A percentile compares a stretch with the other conserved stretches of the same genome.
These are phyloP conservation scores for Gossypium schwendimanii DNA, from an alignment of 441 rosid genomes.

Conservation along the genomic window DNA sequence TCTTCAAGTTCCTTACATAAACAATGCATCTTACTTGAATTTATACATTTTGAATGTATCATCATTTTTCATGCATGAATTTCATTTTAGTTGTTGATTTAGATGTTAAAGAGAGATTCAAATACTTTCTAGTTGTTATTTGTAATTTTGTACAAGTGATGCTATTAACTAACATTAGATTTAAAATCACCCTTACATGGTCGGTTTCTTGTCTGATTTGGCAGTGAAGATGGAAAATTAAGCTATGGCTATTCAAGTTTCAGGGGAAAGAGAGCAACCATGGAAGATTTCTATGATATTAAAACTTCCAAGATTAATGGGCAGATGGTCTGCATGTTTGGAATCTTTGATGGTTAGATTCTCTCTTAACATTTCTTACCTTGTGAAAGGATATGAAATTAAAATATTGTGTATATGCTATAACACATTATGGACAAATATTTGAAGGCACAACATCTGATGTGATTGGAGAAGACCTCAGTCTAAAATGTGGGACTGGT, in stretches of 20 bases:
- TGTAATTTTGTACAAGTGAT: background rate
- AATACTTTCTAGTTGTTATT: background rate
- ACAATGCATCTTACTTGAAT: background rate
- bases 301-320: constrained; percentile 66
- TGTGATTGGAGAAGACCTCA: background rate
- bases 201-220: constrained; percentile 21
- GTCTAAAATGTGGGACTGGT: background rate
- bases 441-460: background rate
- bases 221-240: constrained; percentile 78
- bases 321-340: constrained; percentile 79
- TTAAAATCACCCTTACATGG: background rate
- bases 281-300: constrained; percentile 91
- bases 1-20: background rate
- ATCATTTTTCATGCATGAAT: background rate
- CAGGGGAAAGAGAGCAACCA: constrained; percentile 88
- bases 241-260: constrained; percentile 95
- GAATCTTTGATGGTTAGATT: constrained; percentile 86
- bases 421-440: background rate
- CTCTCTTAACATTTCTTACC: constrained; percentile 16
- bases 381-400: constrained; percentile 11
- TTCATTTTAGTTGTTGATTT: background rate
- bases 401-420: background rate
- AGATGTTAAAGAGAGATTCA: background rate
- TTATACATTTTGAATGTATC: background rate
- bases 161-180: background rate